Base-by-base conservation (phyloP, 257 asterid species). In the Solanum gracilifrons region DNA sequence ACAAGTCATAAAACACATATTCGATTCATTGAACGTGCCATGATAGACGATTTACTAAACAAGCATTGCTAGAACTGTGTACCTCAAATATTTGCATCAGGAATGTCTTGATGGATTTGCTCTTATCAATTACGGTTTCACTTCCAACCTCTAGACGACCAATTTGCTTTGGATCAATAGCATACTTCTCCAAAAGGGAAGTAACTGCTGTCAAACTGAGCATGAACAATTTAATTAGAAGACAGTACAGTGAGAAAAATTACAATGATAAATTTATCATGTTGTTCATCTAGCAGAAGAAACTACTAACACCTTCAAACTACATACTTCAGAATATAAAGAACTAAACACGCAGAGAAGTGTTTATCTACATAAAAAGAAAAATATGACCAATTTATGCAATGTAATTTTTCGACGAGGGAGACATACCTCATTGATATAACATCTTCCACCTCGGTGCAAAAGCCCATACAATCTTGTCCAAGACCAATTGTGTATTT, bases 401-500 rank as follows among this genome's bases (percentile, higher is more conserved):
- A 74, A 3, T 35, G 82, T 35, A 20, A 35, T 20, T 73, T 73
- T 35, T 5, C 10, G 29, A 73, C 2, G 1, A 10, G n/a, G 82
- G 31, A 23, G 18, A 15, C 51, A 48, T 90, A 94, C 99, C 99
- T 94, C 99, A 97, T 97, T 62, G 99, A 97, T 88, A 97, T 95
- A 37, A 97, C 99, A 93, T 97, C 99, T 92, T 97, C 99, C 16
- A 97, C 98, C 91, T 97, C 99, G 25, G 95, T 89, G 87, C 99
- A 97, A 87, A 95, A 97, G 55, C 95, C 98, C 99, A 97, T 94
- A 93, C 99, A 96, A 92, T 97, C 99, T 90, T 97, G 99, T 79
- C 99, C 99, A 87, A 97, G 98, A 89, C 99, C 99, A 89, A 97
- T 97, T 66, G 99, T 97, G 95, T 97, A 97, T 90, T 97, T 97